Base-by-base conservation (phyloP, 768 basidiomycete species). In the Suillus luteus region DNA sequence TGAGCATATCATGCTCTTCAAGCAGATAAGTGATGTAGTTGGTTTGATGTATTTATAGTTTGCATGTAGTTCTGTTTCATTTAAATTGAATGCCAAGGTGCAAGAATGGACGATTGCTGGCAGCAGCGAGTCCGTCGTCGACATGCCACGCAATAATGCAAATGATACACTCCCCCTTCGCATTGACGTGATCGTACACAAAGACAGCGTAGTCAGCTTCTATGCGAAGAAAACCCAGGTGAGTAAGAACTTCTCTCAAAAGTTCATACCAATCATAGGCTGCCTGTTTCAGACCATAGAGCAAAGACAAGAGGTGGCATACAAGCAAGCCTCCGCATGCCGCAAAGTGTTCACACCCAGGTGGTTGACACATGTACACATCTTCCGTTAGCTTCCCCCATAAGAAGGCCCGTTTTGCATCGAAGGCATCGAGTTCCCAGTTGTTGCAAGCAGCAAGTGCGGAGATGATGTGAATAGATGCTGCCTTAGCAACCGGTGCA, bases 361-460 rank as follows among this genome's bases (percentile, higher is more conserved):
- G 74, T 1, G 81, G 78, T 59, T 76, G 77, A 5, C 70, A n/a
- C 79, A 84, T 82, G 70, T 78, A 84, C 41, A 84, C 78, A 15
- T 71, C 67, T 31, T 76, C 68, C 31, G 71, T 71, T 40, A 84
- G 73, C n/a, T 76, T 68, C 2, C 75, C 71, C 60, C 76, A 80
- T 0, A 85, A 73, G 66, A 77, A 83, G 0, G 79, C 80, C 0
- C 71, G 70, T 38, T 78, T 79, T 19, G 85, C 75, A 66, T 86
- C 80, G 10, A 83, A 69, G 55, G 73, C 72, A 22, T 79, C 65
- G 9, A 84, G 55, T 10, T 82, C 70, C 64, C 77, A 77, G 38
- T 75, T 65, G 17, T 76, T 54, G 1, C 40, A 46, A 0, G 61
- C 60, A 3, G 60, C 33, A 2, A 64, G 15, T 2, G 58, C 63